Base-by-base conservation (phyloP, 2,329 filamentous ascomycete species). In the Achaetomium macrosporum region DNA sequence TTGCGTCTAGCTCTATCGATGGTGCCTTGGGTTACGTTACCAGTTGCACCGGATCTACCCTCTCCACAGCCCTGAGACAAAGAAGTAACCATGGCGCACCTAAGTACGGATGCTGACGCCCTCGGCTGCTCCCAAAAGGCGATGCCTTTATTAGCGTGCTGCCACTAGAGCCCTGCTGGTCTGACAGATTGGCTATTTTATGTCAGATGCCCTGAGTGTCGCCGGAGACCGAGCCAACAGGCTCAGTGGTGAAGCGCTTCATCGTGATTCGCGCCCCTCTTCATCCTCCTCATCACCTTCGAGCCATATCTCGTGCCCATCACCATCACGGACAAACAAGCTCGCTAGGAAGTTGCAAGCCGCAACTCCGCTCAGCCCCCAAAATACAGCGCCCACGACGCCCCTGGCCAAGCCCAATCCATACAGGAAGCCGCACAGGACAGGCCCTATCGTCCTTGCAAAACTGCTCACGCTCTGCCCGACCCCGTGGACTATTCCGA, bases 261-360 rank as follows among this genome's bases (percentile, higher is more conserved):
- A 25, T 25, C 25, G 25, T 25, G 25, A n/a, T 16, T 13, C 35
- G 15, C 13, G n/a, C 12, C 36, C 20, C 20, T 54, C 55, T 11
- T 57, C 55, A 17, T 77, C 76, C 31, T 77, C 76, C 29, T 79
- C 75, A 57, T 85, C 83, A 0, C 82, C 83, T 29, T 83, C 79
- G 2, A 86, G 64, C 72, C 81, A 74, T 42, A 86, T 79, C 65
- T 85, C 83, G 64, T 85, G 82, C 0, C 83, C 83, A 61, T 83
- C 71, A 0, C 83, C 82, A 58, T 86, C 83, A 47, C 68, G 70
- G 9, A 85, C 77, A 54, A 77, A 74, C 59, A 76, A 73, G 49
- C 78, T 83, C 5, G 76, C 74, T 5, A 78, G 54, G 16, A 74
- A 65, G 0, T 76, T 78, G 19, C 71, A 66, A 0, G 78, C 57